These are phyloP conservation scores for Tetrahymena malaccensis DNA, from an alignment of 73 alveolate species.

Conservation along the genomic window DNA sequence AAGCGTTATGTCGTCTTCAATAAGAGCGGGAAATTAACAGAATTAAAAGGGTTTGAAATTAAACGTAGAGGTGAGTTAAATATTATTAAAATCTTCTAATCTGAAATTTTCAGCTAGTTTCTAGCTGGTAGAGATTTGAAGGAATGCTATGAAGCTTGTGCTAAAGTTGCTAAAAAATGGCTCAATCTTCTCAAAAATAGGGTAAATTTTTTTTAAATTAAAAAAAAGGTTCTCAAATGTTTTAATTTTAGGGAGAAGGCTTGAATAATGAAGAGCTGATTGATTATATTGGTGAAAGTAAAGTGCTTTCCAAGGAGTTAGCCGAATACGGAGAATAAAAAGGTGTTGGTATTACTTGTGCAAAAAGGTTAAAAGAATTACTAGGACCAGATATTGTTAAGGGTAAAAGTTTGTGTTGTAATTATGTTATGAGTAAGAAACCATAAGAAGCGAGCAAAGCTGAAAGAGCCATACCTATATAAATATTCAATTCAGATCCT, in stretches of 20 bases:
- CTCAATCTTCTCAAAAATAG: constrained; percentile 43
- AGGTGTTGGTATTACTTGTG: constrained; percentile 94
- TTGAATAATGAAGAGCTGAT: constrained; percentile 81
- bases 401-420: constrained; percentile 94
- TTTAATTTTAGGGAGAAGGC: constrained; percentile 72
- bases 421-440: constrained; percentile 87
- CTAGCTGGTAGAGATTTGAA: constrained; percentile 87
- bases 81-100: constrained; percentile 94
- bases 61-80: constrained; percentile 99
- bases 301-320: constrained; percentile 74
- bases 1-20: constrained; percentile 74
- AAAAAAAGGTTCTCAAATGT: constrained; percentile 47
- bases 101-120: constrained; percentile 95
- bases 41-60: constrained; percentile 97
- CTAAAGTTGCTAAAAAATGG: constrained; percentile 70
- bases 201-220: constrained; percentile 50
- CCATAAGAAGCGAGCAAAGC: constrained; percentile 95
- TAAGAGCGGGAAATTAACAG: constrained; percentile 59
- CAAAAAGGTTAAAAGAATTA: constrained; percentile 93
- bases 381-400: constrained; percentile 89
- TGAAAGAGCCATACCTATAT: constrained; percentile 98
- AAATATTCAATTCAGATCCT: constrained; percentile 83
- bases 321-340: constrained; percentile 88
- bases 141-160: constrained; percentile 95
- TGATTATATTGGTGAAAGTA: constrained; percentile 89